phyloP scores from a whole-genome alignment of 164 flowering plant genomes.

The Buxus sempervirens region DNA sequence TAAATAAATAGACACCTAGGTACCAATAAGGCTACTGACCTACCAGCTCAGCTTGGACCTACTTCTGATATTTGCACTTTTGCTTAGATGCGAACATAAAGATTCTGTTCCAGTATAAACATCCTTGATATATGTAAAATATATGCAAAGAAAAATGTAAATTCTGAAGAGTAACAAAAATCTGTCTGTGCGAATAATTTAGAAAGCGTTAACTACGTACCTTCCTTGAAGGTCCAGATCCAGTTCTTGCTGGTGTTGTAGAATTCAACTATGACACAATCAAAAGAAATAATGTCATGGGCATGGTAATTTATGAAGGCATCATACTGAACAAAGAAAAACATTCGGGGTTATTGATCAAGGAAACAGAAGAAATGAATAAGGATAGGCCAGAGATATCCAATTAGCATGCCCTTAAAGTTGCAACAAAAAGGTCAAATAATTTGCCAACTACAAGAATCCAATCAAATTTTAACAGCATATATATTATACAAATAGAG shows the following conservation, averaged over 20 bases:
- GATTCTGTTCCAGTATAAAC: background rate
- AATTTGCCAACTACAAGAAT: no score
- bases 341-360: background rate
- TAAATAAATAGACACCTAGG: background rate
- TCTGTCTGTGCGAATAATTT: background rate
- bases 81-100: background rate
- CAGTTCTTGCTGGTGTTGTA: constrained; percentile 47
- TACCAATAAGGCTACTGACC: background rate
- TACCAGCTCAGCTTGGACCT: background rate
- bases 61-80: background rate
- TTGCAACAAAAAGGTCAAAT: no score
- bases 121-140: background rate
- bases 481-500: background rate
- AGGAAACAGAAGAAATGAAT: background rate
- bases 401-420: no score
- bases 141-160: background rate
- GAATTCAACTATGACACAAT: constrained; percentile 41
- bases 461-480: no score
- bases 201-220: constrained; percentile 25
- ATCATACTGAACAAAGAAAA: background rate
- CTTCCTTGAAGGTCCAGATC: constrained; percentile 67
- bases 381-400: no score
- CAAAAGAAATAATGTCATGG: constrained; percentile 6
- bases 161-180: background rate
- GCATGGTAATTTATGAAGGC: background rate